Evolutionary conservation across 2,329 filamentous ascomycete species (phyloP), one percentile per base, ranked within the genome.

Genomic region (Ceratocystis lukuohia): DNA sequence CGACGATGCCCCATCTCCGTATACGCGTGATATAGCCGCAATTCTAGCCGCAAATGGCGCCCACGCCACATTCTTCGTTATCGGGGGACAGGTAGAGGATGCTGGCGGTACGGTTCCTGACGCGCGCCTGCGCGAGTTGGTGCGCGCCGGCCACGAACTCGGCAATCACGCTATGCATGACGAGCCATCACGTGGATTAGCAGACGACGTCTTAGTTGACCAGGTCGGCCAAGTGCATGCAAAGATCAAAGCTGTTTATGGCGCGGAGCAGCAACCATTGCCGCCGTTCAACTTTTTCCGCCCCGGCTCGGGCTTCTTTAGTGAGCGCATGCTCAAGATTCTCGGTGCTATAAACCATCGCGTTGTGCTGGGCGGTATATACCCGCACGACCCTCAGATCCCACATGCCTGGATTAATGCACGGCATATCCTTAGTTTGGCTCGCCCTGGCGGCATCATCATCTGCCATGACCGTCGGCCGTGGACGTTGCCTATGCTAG

Each of bases 111-210:
- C 66, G 5, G 22, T 44, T 28, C 25, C 67, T 17, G 80, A 86
- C 72, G 76, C 77, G 5, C 74, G 80, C 2, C 77, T 91, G 41
- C 75, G 79, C 56, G 77, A 82, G 48, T 77, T 88, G 1, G 78
- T 89, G n/a, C 76, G 77, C 46, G 77, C 76, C 62, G 86, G 85
- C 25, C 83, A 88, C 74, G 88, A 91, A 77, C 78, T 96, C 2
- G 91, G 83, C 28, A 96, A 96, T 76, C 91, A 96, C 75, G 91
- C 88, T 8, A 92, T 94, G 89, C 83, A 85, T 74, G 91, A 96
- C 75, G 89, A 94, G 77, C 85, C 90, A 0, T 87, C 86, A 8
- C 80, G 82, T 57, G 78, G 78, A 0, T 78, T 96, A 30, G 75
- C 79, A 50, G 80, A 85, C 64, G 77, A 76, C 0, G 80, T 82